Base-by-base conservation (phyloP, 2,329 filamentous ascomycete species). In the Penicillium sp. region DNA sequence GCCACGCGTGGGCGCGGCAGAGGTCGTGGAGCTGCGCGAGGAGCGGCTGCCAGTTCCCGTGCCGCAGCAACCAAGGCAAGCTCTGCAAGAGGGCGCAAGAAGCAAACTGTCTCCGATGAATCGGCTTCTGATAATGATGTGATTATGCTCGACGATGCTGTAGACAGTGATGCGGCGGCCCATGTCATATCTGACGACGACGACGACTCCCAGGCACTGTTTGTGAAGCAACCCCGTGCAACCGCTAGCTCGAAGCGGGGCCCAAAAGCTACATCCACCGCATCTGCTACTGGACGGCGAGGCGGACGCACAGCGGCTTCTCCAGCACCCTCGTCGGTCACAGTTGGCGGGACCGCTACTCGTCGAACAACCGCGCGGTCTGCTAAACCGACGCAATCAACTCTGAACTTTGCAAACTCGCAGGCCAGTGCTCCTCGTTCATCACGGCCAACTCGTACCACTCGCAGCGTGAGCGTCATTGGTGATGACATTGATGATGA, bases 1-100 rank as follows among this genome's bases (percentile, higher is more conserved):
- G 67, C 74, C 25, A 68, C 72, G 18, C 73, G 76, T 50, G 79
- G 79, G 22, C 73, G 80, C 48, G 76, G 77, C 11, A 67, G 74
- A 33, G 75, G 76, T 14, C 65, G 74, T 28, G 74, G 75, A 38
- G 69, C 24, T 18, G 33, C 73, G 20, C 64, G 75, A 47, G 73
- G 77, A 25, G 68, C 76, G 46, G 67, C 76, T 43, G 65, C 72
- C 6, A 69, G 64, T n/a, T 51, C 67, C 4, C 60, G 69, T 11
- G 53, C 46, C 10, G 69, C 70, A 36, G 73, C 69, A 20, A 51
- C 64, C 20, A 60, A 64, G 33, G 56, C 66, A 18, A 58, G 72
- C 16, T 52, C 71, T 39, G 20, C 63, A 6, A 57, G 56, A 45
- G 55, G 63, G 36, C 63, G 68, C 6, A 64, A 68, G 27, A 69